Conservation (phyloP, 306 rosid genomes). For the Corylus heterophylla region DNA sequence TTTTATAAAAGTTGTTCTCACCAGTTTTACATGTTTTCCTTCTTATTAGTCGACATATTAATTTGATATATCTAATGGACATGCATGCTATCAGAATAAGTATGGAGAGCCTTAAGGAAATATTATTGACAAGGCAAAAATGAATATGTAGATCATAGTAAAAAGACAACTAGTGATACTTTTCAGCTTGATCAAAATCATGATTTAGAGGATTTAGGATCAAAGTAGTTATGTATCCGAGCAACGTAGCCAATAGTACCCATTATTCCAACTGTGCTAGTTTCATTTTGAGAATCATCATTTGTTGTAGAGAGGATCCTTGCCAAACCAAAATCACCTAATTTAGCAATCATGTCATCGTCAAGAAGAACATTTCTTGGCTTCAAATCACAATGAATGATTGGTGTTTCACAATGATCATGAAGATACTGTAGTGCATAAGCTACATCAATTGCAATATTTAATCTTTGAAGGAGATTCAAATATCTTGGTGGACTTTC, state of each 20-base stretch:
- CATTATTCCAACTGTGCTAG: conserved; percentile 22
- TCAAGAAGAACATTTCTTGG: conserved; percentile 28
- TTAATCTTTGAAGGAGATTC: conserved; percentile 22
- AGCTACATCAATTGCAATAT: conserved; percentile 26
- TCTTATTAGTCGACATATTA: too few species aligned
- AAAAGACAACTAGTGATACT: too few species aligned
- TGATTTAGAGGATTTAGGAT: too few species aligned
- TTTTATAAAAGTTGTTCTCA: too few species aligned
- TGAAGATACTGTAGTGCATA: conserved; percentile 25
- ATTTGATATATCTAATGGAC: background rate
- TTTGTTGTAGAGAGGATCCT: conserved; percentile 5
- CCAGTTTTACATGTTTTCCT: too few species aligned
- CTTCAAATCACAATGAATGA: conserved; percentile 27
- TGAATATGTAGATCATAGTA: too few species aligned
- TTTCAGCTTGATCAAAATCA: too few species aligned
- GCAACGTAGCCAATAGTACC: conserved; percentile 24
- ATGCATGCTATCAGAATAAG: too few species aligned
- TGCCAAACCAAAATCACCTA: conserved; percentile 38
- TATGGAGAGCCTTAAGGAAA: background rate
- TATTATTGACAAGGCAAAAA: too few species aligned
- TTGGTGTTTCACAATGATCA: background rate
- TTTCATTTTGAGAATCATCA: background rate
- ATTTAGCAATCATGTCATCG: conserved; percentile 8
- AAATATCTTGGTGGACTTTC: background rate
- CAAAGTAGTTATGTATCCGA: background rate